Base-by-base conservation (phyloP, 1,139 yeast genomes). In the Yamadazyma siamensis region DNA sequence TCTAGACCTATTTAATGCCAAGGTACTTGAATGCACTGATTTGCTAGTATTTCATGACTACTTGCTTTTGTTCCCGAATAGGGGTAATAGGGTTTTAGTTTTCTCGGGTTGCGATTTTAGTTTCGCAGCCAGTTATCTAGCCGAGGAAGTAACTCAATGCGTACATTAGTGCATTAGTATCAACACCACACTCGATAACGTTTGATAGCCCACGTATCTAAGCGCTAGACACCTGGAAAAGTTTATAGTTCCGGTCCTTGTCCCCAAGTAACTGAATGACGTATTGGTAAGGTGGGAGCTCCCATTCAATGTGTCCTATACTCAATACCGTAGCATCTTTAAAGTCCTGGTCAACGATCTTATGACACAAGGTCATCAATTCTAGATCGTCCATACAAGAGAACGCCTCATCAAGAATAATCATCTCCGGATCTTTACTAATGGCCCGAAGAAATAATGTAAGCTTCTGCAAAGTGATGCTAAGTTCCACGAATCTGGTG, bases 371-470 rank as follows among this genome's bases (percentile, higher is more conserved):
- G 15, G 65, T 62, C 54, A 88, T 71, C 23, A 80, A 66, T 18
- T 61, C 40, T 21, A 52, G 72, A 35, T 77, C 81, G 29, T 83
- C 87, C 94, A 89, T 86, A 18, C 91, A 94, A 11, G 95, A 84
- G 40, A 91, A 79, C 0, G 97, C 95, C 59, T 91, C 98, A 52
- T 91, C 98, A 3, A 91, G 63, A 32, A 91, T 82, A 28, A 91
- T 61, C 3, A 91, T 59, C 28, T 75, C 73, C 0, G 98, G 98
- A 39, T 75, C 64, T 53, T 84, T 86, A 30, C 85, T 68, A 11
- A 88, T 50, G 2, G 95, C 83, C 34, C 97, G 64, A 22, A 88
- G 58, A 43, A 91, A 80, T 20, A 91, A 60, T 0, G 79, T 77
- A 10, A 87, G 59, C 49, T 94, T 91, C 53, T 91, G 98, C 40